Evolutionary conservation across 345 rosid species (phyloP).

Genomic region (Populus deltoides): DNA sequence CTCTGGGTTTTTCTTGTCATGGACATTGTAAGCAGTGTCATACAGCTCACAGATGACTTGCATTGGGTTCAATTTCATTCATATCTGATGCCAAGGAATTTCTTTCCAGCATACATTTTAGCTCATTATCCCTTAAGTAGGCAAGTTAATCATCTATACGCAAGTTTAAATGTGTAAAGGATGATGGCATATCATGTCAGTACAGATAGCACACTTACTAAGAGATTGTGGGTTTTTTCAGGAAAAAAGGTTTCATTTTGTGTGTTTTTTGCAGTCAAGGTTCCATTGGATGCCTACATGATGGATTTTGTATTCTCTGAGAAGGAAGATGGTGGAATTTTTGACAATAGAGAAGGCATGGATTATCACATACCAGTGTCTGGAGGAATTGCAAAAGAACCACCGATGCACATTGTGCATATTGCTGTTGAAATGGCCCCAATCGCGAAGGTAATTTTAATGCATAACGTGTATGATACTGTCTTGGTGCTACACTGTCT

Average conservation of each 20-base stretch:
- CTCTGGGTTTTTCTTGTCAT: not conserved
- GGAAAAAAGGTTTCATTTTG: conserved; percentile 4
- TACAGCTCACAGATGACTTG: not conserved
- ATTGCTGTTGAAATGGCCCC: conserved; percentile 98
- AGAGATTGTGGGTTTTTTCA: not conserved
- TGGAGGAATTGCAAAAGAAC: conserved; percentile 74
- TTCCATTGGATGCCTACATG: conserved; percentile 89
- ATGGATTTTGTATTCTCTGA: conserved; percentile 98
- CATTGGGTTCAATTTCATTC: not conserved
- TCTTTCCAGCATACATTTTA: not conserved
- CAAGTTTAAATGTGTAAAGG: not conserved
- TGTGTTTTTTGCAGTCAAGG: conserved; percentile 60
- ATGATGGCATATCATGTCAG: not conserved
- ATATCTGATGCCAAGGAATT: not conserved
- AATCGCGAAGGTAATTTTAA: conserved; percentile 69
- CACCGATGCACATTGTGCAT: conserved; percentile 89
- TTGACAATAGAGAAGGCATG: conserved; percentile 69
- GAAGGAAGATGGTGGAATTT: conserved; percentile 75
- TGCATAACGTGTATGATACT: not conserved
- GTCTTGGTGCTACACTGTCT: no score
- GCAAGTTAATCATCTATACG: not conserved
- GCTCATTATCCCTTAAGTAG: not conserved
- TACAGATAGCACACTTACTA: not conserved
- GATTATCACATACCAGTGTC: conserved; percentile 84
- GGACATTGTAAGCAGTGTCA: not conserved